phyloP scores from a whole-genome alignment of 306 rosid genomes.

The Sechiopsis laciniata region DNA sequence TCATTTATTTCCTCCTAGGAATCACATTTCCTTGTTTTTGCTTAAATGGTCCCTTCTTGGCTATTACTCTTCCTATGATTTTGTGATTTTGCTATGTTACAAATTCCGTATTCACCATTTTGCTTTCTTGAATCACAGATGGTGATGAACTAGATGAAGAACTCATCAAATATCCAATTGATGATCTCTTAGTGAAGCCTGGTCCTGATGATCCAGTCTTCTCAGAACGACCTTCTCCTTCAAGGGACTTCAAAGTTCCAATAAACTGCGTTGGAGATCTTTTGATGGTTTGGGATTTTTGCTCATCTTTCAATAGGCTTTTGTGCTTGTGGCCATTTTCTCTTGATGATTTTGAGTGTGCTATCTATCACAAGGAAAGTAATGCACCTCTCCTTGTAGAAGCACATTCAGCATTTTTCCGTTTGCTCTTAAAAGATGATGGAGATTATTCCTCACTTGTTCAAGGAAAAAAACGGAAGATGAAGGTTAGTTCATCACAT shows the following conservation, averaged over 20 bases:
- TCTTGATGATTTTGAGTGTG: slow-evolving; percentile 80
- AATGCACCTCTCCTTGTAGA: slow-evolving; percentile 74
- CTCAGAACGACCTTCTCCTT: slow-evolving; percentile 62
- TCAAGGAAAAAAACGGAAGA: slow-evolving; percentile 45
- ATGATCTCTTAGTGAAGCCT: slow-evolving; percentile 78
- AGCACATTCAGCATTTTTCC: slow-evolving; percentile 74
- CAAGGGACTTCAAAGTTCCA: slow-evolving; percentile 65
- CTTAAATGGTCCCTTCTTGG: background rate
- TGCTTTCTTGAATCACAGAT: slow-evolving; percentile 35
- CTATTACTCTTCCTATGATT: slow-evolving; percentile 5
- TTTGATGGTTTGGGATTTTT: slow-evolving; percentile 89
- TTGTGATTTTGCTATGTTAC: slow-evolving; percentile 5
- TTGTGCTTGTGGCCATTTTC: slow-evolving; percentile 69
- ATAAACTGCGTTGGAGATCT: slow-evolving; percentile 72
- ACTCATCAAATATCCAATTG: slow-evolving; percentile 78
- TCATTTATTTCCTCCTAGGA: background rate
- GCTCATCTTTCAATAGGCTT: slow-evolving; percentile 60
- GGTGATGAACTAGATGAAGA: slow-evolving; percentile 39
- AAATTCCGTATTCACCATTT: slow-evolving; percentile 13
- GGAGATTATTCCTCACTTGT: slow-evolving; percentile 44
- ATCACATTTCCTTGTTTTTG: background rate
- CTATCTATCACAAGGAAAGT: slow-evolving; percentile 72
- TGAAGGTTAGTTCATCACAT: slow-evolving; percentile 47
- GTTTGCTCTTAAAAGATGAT: slow-evolving; percentile 58
- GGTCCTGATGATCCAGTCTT: slow-evolving; percentile 69